Base-by-base conservation (phyloP, 345 rosid species). In the Pistacia integerrima region DNA sequence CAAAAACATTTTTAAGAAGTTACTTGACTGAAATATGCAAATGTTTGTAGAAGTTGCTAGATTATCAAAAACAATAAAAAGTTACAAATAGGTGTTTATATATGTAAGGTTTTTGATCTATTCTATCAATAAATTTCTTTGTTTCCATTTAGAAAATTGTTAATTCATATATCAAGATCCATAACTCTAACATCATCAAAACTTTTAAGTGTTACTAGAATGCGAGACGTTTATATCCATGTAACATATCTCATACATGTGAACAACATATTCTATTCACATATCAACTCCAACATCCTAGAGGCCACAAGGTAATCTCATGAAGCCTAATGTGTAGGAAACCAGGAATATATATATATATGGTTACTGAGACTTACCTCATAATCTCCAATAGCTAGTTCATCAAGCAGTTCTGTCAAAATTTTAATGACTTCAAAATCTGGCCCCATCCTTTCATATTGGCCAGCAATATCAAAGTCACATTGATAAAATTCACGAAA, bases 401-500 rank as follows among this genome's bases (percentile, higher is more conserved):
- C 89, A 84, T 91, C 91, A 22, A 93, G 98, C 64, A 96, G 86
- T 82, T 93, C 98, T 0, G 91, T 90, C 82, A 93, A 78, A 61
- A 91, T 85, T 83, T 88, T 87, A 68, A 93, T 69, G 54, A 91
- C 82, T 88, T 96, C 99, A 64, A 87, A 93, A 74, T 96, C 99
- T 6, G 98, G 99, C 64, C 94, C 95, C 98, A 94, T 96, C 76
- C 86, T 90, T 85, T 88, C 94, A 69, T 78, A 90, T 78, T 82
- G 87, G 36, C 99, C 99, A 78, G 98, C 97, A 66, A 93, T 90
- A 80, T 96, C 98, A 76, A 93, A 91, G 81, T 91, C 98, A 78
- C 99, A 96, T 68, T 96, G 99, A 79, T 92, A 93, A 81, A 96
- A 96, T 89, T 96, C 98, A n/a, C 94, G 90, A 76, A 84, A 93